phyloP scores from a whole-genome alignment of 2,329 filamentous ascomycete genomes.

The Talaromyces piceae region DNA sequence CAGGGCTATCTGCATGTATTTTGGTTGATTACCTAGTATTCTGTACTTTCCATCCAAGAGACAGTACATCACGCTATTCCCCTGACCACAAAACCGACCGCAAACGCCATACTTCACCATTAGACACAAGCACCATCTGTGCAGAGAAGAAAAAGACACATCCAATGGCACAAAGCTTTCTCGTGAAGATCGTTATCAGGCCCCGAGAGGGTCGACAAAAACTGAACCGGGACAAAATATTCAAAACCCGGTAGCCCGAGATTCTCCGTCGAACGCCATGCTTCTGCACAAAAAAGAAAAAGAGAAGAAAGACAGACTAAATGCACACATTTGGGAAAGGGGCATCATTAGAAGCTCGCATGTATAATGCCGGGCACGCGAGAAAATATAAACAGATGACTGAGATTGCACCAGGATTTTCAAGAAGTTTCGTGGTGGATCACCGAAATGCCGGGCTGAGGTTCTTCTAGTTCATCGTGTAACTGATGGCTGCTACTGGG shows the following conservation, averaged over 20 bases:
- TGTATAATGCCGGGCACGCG: not conserved
- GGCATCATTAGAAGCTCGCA: not conserved
- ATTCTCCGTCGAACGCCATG: not conserved
- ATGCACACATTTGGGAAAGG: not conserved
- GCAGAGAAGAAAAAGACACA: not conserved
- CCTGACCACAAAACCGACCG: too few relatives aligned
- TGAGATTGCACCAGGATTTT: not conserved
- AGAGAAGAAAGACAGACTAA: not conserved
- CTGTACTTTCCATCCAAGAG: too few relatives aligned
- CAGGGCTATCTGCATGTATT: too few relatives aligned
- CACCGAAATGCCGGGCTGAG: not conserved
- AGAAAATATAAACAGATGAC: not conserved
- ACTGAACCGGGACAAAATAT: not conserved
- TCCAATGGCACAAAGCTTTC: not conserved
- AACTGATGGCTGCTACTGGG: not conserved
- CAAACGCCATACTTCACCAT: not conserved
- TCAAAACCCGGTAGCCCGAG: not conserved
- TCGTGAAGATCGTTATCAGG: not conserved
- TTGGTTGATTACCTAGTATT: too few relatives aligned
- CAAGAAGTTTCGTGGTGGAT: not conserved
- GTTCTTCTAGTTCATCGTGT: not conserved
- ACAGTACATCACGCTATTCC: too few relatives aligned
- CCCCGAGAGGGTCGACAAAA: not conserved
- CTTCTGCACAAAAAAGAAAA: not conserved
- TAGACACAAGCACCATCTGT: not conserved